Conservation (phyloP, 208 protist genomes). For the Crithidia thermophila region DNA sequence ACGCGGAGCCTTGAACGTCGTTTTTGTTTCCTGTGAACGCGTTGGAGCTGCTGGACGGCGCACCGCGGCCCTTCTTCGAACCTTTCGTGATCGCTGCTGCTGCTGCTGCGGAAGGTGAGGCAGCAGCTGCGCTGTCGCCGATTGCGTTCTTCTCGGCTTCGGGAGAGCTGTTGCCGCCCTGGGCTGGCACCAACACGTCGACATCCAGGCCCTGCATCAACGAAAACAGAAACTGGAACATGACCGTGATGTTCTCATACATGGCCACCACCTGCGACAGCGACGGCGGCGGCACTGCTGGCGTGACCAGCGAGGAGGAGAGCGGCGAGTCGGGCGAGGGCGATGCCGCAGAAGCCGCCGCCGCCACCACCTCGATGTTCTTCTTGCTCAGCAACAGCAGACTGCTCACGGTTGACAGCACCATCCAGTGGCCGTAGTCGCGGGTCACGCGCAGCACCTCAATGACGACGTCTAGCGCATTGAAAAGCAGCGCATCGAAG, state of each 20-base stretch:
- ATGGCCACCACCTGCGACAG: conserved; percentile 48
- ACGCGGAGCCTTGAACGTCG: neutral
- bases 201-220: conserved; percentile 34
- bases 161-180: neutral
- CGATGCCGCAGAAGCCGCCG: neutral
- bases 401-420: conserved; percentile 54
- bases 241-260: conserved; percentile 72
- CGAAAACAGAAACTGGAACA: conserved; percentile 36
- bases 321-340: neutral
- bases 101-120: no score
- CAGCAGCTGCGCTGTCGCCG: neutral
- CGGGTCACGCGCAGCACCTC: conserved; percentile 42
- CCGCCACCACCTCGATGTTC: conserved; percentile 9
- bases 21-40: neutral
- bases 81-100: neutral
- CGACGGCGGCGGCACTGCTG: conserved; percentile 1
- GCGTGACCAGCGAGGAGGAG: neutral
- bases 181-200: conserved; percentile 11
- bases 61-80: neutral
- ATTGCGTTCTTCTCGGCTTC: neutral
- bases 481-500: conserved; percentile 58
- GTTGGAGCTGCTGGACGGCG: neutral
- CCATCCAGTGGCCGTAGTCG: conserved; percentile 53
- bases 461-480: conserved; percentile 66
- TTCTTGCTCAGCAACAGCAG: conserved; percentile 50